Base-by-base conservation (phyloP, 345 rosid species). In the Noccaea bulbosa region DNA sequence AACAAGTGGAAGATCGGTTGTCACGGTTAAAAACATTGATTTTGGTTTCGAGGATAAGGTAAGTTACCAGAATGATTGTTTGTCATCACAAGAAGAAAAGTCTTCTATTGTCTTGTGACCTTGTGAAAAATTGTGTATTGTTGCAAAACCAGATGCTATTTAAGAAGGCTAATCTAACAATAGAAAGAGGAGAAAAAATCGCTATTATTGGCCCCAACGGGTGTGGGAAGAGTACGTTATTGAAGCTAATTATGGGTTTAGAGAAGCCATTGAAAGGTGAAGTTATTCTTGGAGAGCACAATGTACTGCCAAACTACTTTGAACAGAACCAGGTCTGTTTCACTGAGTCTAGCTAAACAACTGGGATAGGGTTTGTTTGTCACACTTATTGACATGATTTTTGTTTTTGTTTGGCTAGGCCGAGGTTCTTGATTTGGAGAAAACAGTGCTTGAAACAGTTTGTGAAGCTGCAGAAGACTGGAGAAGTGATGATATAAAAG, bases 151-250 rank as follows among this genome's bases (percentile, higher is more conserved):
- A 90, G 98, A 64, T 87, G 48, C 81, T 93, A 43, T 87, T 93
- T 74, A 80, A 87, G 16, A 83, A 70, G 78, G 86, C 95, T 16
- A 85, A 85, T 83, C 90, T 93, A 60, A 11, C 85, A 11, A 84
- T 91, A 65, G 86, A 91, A 78, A 83, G 84, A 69, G 97, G 98
- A 45, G 95, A 93, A 76, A 93, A 93, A 69, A 73, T 89, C 47
- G 98, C 98, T 10, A 81, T 93, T 11, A 81, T 93, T 64, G 98
- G 98, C 20, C 98, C 98, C 5, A 93, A 93, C 69, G 98, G 97
- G 6, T 93, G 98, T 34, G 98, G 98, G 20, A 91, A 93, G 62
- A 93, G 98, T 56, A 91, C 97, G 4, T 83, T 93, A 65, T 79
- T 91, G 80, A 93, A 89, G 75, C 72, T 93, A 57, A 89, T 93